Conservation (phyloP, 2,329 filamentous ascomycete genomes). For the Ophiostoma angusticollis region DNA sequence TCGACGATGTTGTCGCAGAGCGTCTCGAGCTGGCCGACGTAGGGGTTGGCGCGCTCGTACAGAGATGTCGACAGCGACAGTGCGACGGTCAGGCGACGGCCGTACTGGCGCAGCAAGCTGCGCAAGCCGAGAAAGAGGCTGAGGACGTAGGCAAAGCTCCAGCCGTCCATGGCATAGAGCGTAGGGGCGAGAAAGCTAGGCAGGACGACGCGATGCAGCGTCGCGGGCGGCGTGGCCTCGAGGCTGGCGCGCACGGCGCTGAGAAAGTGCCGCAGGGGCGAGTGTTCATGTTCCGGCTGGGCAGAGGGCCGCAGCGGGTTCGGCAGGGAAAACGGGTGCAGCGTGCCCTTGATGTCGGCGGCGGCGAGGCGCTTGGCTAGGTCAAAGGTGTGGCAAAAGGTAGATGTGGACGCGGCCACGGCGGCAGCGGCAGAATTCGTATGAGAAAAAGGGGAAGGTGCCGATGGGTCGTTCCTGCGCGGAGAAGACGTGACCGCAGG, state of each 20-base stretch:
- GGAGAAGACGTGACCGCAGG: background rate
- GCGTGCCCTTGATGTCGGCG: constrained; percentile 34
- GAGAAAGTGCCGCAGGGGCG: constrained; percentile 54
- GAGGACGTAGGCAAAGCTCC: constrained; percentile 59
- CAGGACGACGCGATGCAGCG: constrained; percentile 70
- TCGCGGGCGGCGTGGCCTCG: constrained; percentile 41
- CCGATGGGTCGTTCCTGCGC: too few species aligned
- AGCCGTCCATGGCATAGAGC: constrained; percentile 57
- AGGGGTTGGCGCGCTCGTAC: constrained; percentile 59
- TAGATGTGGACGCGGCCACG: background rate
- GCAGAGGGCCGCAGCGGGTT: constrained; percentile 24
- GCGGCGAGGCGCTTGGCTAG: constrained; percentile 49
- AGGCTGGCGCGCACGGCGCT: constrained; percentile 43
- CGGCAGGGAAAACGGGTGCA: constrained; percentile 37
- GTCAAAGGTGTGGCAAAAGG: constrained; percentile 63
- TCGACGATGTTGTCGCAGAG: constrained; percentile 66
- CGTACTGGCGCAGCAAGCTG: constrained; percentile 56
- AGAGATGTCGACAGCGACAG: constrained; percentile 69
- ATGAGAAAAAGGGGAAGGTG: too few species aligned
- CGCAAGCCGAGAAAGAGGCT: constrained; percentile 72
- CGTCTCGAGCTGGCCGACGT: constrained; percentile 77
- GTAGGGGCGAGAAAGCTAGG: constrained; percentile 79
- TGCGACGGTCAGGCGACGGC: constrained; percentile 54
- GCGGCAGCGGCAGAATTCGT: background rate
- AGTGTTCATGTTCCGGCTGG: constrained; percentile 18